A percentile compares a stretch with the other conserved stretches of the same genome.
phyloP scores from a whole-genome alignment of 1,284 basidiomycete species.

The Heterobasidion irregulare region DNA sequence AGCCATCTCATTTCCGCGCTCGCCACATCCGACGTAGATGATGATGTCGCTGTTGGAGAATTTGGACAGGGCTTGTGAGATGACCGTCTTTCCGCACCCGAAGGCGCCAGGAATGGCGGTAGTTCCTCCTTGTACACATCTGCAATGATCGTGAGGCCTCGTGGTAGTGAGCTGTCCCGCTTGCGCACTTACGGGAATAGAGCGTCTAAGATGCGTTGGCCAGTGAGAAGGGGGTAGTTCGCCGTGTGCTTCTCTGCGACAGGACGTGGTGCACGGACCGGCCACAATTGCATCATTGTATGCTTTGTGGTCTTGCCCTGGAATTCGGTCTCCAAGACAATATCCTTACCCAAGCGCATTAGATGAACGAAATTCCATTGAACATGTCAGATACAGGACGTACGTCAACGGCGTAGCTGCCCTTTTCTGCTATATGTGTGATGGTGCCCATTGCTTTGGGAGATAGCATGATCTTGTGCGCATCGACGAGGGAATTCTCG shows the following conservation, averaged over 20 bases:
- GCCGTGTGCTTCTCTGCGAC: constrained; percentile 93
- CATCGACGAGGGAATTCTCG: constrained; percentile 94
- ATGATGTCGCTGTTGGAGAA: constrained; percentile 99
- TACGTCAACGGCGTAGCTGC: constrained; percentile 88
- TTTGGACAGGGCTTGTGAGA: constrained; percentile 96
- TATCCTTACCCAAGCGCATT: constrained; percentile 49
- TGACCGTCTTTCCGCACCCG: constrained; percentile 97
- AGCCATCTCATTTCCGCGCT: constrained; percentile 96
- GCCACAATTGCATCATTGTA: constrained; percentile 98
- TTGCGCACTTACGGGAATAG: constrained; percentile 80
- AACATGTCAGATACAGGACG: constrained; percentile 19
- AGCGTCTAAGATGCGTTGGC: constrained; percentile 95
- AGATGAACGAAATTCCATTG: neutral
- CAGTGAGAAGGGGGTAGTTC: constrained; percentile 88
- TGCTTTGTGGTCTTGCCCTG: constrained; percentile 92
- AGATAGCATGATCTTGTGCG: constrained; percentile 96
- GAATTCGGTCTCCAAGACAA: constrained; percentile 96
- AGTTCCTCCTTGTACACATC: constrained; percentile 97
- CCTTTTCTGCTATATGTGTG: constrained; percentile 90
- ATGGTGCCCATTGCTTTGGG: constrained; percentile 94
- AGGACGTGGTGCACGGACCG: constrained; percentile 95
- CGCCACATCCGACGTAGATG: constrained; percentile 97
- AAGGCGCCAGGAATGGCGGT: constrained; percentile 99
- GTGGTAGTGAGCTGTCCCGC: neutral
- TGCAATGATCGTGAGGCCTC: constrained; percentile 18